Evolutionary conservation across 805 yeast species (phyloP).

Genomic region (Myxozyma sirexii): DNA sequence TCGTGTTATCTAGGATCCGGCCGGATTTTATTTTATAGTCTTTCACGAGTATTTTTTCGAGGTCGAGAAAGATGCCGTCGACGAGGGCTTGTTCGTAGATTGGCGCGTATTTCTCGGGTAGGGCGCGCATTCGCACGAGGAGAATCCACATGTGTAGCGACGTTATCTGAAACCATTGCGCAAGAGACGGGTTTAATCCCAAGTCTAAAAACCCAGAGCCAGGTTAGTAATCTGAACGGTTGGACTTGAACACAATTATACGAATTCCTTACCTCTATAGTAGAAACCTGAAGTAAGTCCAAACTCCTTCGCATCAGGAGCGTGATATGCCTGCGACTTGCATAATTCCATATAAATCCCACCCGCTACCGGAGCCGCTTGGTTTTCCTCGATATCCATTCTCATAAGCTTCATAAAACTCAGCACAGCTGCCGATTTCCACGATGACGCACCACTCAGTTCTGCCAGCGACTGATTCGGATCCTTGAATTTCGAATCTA

Average conservation of each 20-base stretch:
- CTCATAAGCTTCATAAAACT: constrained; percentile 50
- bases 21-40: constrained; percentile 84
- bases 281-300: constrained; percentile 78
- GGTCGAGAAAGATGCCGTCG: constrained; percentile 85
- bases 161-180: constrained; percentile 96
- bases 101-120: constrained; percentile 87
- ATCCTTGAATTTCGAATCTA: not conserved
- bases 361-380: constrained; percentile 96
- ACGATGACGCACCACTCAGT: constrained; percentile 19
- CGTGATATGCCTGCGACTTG: constrained; percentile 67
- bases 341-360: constrained; percentile 83
- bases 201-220: constrained; percentile 50
- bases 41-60: constrained; percentile 80
- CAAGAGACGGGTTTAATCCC: constrained; percentile 79
- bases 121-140: constrained; percentile 91
- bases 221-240: not conserved
- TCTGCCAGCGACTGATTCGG: constrained; percentile 22
- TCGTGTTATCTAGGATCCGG: constrained; percentile 78
- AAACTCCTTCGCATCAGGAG: constrained; percentile 60
- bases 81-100: constrained; percentile 90
- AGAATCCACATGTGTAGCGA: constrained; percentile 91
- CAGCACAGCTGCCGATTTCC: constrained; percentile 19
- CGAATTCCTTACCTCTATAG: constrained; percentile 55
- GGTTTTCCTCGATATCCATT: constrained; percentile 86
- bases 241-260: not conserved